phyloP scores from a whole-genome alignment of 2,329 filamentous ascomycete genomes.

The Fusarium luffae region DNA sequence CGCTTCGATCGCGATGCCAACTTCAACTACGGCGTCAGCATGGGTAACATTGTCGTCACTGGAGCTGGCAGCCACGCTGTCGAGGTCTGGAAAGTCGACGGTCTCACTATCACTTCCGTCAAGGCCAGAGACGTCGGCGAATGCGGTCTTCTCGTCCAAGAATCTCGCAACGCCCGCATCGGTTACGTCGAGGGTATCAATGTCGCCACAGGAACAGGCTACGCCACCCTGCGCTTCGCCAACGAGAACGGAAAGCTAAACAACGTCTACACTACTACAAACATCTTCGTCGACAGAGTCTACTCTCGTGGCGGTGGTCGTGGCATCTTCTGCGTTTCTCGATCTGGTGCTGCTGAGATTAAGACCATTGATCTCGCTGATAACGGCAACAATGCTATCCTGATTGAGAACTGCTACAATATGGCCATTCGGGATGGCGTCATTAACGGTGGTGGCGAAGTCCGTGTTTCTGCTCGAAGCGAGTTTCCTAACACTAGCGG shows the following conservation, averaged over 20 bases:
- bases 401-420: constrained; percentile 71
- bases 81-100: constrained; percentile 70
- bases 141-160: constrained; percentile 66
- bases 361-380: constrained; percentile 59
- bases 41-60: constrained; percentile 62
- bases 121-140: constrained; percentile 66
- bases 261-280: constrained; percentile 62
- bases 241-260: constrained; percentile 65
- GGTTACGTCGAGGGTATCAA: constrained; percentile 67
- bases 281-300: constrained; percentile 64
- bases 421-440: constrained; percentile 62
- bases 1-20: constrained; percentile 67
- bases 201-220: constrained; percentile 62
- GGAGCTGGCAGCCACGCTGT: constrained; percentile 67
- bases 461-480: constrained; percentile 61
- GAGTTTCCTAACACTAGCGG: constrained; percentile 67
- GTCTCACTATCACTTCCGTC: constrained; percentile 62
- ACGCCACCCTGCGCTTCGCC: constrained; percentile 67
- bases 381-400: constrained; percentile 66
- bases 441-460: constrained; percentile 66
- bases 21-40: constrained; percentile 63
- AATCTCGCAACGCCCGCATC: constrained; percentile 62
- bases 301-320: constrained; percentile 67
- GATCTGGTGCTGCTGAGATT: constrained; percentile 65
- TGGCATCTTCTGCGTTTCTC: constrained; percentile 67